Percentiles rank a stretch among this genome's conserved stretches.
Evolutionary conservation across 208 protist genomes (phyloP).

Genomic region (Acanthamoeba sp.): DNA sequence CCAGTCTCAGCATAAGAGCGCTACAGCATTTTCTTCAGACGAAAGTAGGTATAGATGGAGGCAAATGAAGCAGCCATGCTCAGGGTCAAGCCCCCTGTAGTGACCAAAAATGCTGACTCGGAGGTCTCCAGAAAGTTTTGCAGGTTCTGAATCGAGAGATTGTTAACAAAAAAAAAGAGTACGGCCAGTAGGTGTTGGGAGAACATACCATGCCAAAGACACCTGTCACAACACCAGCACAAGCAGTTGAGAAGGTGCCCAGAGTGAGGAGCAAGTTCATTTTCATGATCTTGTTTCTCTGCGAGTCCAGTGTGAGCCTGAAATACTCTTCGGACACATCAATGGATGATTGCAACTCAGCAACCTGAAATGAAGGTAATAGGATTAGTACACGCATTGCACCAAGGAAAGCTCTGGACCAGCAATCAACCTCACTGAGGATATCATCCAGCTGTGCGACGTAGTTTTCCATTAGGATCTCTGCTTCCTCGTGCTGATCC

Average conservation of each 20-base stretch:
- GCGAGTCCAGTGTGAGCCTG: constrained; percentile 8
- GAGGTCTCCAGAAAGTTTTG: constrained; percentile 35
- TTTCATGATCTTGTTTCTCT: constrained; percentile 69
- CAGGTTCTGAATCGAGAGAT: constrained; percentile 26
- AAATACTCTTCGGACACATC: constrained; percentile 28
- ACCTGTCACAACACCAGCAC: constrained; percentile 25
- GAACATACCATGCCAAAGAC: constrained; percentile 62
- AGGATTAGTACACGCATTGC: background rate
- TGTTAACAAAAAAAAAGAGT: too few species aligned
- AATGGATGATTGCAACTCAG: constrained; percentile 2
- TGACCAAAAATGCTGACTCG: constrained; percentile 28
- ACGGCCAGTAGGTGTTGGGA: too few species aligned
- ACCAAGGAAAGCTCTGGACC: background rate
- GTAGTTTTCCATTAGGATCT: constrained; percentile 56
- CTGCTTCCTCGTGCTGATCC: constrained; percentile 66
- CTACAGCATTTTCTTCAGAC: constrained; percentile 43
- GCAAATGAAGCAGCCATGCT: constrained; percentile 42
- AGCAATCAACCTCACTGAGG: background rate
- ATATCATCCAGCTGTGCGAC: constrained; percentile 48
- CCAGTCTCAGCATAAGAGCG: too few species aligned
- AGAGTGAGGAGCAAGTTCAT: constrained; percentile 57
- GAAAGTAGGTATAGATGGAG: constrained; percentile 53
- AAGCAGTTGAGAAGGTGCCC: constrained; percentile 24
- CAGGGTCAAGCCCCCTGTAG: background rate
- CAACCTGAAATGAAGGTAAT: background rate